These are phyloP conservation scores for Tagetes erecta DNA, from an alignment of 129 eudicot genomes.

Conservation along the genomic window DNA sequence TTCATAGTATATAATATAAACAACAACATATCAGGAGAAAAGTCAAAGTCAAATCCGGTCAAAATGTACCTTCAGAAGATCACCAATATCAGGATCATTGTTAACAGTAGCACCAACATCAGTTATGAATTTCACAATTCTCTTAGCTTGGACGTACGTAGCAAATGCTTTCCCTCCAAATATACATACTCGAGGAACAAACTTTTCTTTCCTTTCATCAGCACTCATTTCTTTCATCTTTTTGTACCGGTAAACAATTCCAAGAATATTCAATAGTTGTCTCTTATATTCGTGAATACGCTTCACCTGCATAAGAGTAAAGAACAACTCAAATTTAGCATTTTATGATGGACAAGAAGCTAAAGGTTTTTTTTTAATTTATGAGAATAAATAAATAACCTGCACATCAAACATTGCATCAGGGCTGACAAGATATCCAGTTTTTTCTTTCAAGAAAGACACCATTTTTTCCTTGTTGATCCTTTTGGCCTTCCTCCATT, in stretches of 20 bases:
- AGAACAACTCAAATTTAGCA: slow-evolving; percentile 1
- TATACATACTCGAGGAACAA: slow-evolving; percentile 87
- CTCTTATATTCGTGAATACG: slow-evolving; percentile 94
- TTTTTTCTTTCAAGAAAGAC: slow-evolving; percentile 71
- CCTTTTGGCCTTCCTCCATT: slow-evolving; percentile 85
- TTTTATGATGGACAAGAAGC: neutral
- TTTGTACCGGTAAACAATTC: slow-evolving; percentile 86
- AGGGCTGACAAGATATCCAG: slow-evolving; percentile 79
- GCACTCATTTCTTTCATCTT: slow-evolving; percentile 89
- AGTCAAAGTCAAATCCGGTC: slow-evolving; percentile 1
- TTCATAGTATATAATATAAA: neutral
- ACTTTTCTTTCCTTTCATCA: slow-evolving; percentile 62
- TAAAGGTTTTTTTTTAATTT: neutral
- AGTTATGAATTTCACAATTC: slow-evolving; percentile 87
- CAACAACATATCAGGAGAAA: neutral
- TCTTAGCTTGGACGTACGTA: slow-evolving; percentile 89
- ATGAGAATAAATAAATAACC: slow-evolving; percentile 34
- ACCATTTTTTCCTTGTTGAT: slow-evolving; percentile 65
- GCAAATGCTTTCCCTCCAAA: slow-evolving; percentile 99
- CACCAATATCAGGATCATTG: slow-evolving; percentile 92
- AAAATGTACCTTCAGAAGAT: slow-evolving; percentile 65
- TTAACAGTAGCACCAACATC: slow-evolving; percentile 87
- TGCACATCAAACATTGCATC: slow-evolving; percentile 96
- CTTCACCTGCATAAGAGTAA: slow-evolving; percentile 52
- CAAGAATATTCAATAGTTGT: slow-evolving; percentile 72